A percentile compares a stretch with the other conserved stretches of the same genome.
Conservation (phyloP, 495 filamentous ascomycete genomes). For the Neurospora sublineolata region DNA sequence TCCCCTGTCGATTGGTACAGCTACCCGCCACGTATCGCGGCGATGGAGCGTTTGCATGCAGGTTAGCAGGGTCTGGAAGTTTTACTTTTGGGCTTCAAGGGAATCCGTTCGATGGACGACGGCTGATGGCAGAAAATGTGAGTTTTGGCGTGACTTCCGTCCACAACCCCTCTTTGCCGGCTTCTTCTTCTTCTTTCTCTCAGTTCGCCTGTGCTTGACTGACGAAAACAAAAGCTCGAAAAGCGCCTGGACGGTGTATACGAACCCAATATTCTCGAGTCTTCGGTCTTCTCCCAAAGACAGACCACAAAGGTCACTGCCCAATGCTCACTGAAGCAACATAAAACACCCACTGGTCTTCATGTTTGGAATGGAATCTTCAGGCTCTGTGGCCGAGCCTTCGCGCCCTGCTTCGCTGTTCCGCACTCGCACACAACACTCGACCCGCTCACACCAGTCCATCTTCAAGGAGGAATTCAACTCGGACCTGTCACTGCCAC, state of each 20-base stretch:
- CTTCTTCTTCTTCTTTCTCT: background rate
- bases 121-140: background rate
- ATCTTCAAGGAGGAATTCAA: slow-evolving; percentile 21
- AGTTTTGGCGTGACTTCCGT: background rate
- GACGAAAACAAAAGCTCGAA: background rate
- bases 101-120: background rate
- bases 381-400: background rate
- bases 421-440: background rate
- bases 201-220: background rate
- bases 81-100: background rate
- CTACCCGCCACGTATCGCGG: background rate
- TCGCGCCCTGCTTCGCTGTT: background rate
- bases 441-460: slow-evolving; percentile 13
- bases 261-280: background rate
- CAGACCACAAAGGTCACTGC: background rate
- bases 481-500: slow-evolving; percentile 5
- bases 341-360: background rate
- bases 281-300: background rate
- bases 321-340: background rate
- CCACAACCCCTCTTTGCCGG: background rate
- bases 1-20: background rate
- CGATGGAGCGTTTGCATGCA: background rate
- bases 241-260: background rate
- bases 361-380: background rate
- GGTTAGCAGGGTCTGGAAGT: background rate